A percentile compares a stretch with the other conserved stretches of the same genome.
Evolutionary conservation across 108 stramenopile genomes (phyloP).

Genomic region (Nitzschia sp.): DNA sequence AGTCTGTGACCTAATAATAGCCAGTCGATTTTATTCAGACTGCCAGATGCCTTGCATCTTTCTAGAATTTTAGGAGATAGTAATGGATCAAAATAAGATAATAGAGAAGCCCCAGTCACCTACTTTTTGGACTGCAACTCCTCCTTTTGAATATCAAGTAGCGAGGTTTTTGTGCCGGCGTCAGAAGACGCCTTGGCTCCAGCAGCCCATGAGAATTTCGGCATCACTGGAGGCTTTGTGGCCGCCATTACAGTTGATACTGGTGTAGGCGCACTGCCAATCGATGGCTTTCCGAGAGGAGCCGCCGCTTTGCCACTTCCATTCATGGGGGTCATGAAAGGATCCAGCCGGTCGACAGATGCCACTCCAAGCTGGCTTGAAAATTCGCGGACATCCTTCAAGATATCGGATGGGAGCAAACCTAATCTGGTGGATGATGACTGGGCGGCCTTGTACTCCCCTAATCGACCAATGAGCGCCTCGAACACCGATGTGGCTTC

Average conservation of each 20-base stretch:
- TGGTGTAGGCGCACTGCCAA: neutral
- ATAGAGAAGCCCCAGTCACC: neutral
- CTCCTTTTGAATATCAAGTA: conserved; percentile 35
- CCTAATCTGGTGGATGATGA: neutral
- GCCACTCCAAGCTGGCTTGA: conserved; percentile 7
- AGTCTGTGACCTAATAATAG: no score
- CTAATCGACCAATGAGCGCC: conserved; percentile 6
- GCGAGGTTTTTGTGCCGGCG: conserved; percentile 13
- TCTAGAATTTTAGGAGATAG: no score
- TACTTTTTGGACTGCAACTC: conserved; percentile 23
- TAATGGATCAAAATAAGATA: no score
- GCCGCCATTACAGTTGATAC: neutral
- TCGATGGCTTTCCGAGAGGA: neutral
- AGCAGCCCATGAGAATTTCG: conserved; percentile 31
- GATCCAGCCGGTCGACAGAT: conserved; percentile 19
- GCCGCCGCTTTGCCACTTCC: neutral
- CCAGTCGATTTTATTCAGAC: no score
- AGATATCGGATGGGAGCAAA: neutral
- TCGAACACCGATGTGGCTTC: conserved; percentile 25
- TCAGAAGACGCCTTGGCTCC: neutral
- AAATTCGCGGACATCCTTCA: conserved; percentile 7
- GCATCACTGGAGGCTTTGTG: neutral
- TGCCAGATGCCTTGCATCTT: no score
- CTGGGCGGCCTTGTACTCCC: conserved; percentile 12
- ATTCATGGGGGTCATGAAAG: conserved; percentile 14